Conservation (phyloP, 805 yeast genomes). For the Zygosaccharomyces pseudorouxii region DNA sequence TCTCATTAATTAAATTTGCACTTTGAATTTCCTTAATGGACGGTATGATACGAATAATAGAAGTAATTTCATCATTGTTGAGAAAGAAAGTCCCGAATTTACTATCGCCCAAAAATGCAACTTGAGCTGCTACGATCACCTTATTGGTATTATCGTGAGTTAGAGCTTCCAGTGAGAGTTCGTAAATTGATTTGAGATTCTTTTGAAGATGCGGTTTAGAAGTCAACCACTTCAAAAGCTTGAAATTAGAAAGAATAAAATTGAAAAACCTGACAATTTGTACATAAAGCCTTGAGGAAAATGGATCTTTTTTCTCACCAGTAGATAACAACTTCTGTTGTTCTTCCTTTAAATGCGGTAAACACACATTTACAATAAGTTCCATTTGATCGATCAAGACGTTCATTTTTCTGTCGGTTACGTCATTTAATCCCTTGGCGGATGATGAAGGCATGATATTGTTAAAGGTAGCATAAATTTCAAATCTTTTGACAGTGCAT, state of each 20-base stretch:
- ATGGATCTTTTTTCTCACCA: constrained; percentile 26
- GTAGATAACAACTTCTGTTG: constrained; percentile 17
- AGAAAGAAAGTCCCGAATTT: constrained; percentile 21
- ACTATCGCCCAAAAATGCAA: constrained; percentile 27
- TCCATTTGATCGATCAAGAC: constrained; percentile 20
- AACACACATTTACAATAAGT: constrained; percentile 12
- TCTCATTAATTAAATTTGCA: constrained; percentile 25
- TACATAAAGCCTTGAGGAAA: constrained; percentile 27
- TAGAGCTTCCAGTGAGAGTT: constrained; percentile 18
- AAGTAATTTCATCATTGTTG: constrained; percentile 12
- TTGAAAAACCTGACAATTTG: constrained; percentile 30
- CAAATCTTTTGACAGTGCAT: constrained; percentile 20
- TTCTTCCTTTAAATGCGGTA: constrained; percentile 16
- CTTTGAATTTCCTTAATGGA: constrained; percentile 27
- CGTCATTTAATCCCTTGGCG: constrained; percentile 6
- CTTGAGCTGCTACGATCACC: constrained; percentile 26
- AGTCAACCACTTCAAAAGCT: constrained; percentile 17
- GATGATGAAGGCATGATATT: constrained; percentile 23
- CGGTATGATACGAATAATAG: constrained; percentile 14
- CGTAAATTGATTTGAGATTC: constrained; percentile 18
- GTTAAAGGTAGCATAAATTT: constrained; percentile 33
- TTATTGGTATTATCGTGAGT: constrained; percentile 25
- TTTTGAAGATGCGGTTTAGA: constrained; percentile 11
- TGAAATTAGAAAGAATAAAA: constrained; percentile 24
- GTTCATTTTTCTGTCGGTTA: constrained; percentile 17